Base-by-base conservation (phyloP, 2,329 filamentous ascomycete genomes). In the Hymenotorrendiella dingleyae region DNA sequence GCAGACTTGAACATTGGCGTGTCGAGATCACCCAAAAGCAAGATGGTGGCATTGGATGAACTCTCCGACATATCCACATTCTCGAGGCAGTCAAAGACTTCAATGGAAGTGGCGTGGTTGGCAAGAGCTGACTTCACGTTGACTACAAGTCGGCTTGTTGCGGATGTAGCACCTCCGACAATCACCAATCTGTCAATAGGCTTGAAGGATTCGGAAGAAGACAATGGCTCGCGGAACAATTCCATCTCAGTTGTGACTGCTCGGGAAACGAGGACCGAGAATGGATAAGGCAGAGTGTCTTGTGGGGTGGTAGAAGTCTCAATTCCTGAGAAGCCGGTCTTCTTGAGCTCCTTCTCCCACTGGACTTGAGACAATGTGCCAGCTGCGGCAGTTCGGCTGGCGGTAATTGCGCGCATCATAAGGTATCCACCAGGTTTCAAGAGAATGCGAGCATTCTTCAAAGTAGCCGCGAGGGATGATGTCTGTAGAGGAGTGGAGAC, bases 341-440 rank as follows among this genome's bases (percentile, higher is more conserved):
- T 34, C 4, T 34, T 43, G 10, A 59, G 38, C 6, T 53, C 17
- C 2, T 33, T n/a, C 11, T 56, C 22, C 59, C 57, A 63, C n/a
- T n/a, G n/a, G n/a, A n/a, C n/a, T n/a, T n/a, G n/a, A n/a, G n/a
- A n/a, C n/a, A n/a, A n/a, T n/a, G n/a, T n/a, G n/a, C n/a, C n/a
- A n/a, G n/a, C n/a, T n/a, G n/a, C n/a, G n/a, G n/a, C n/a, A n/a
- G n/a, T n/a, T n/a, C n/a, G n/a, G n/a, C n/a, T n/a, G n/a, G n/a
- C n/a, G n/a, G n/a, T n/a, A n/a, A n/a, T 52, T 1, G 67, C 59
- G 37, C 67, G 71, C 0, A 68, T 68, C 2, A 68, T 69, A 3
- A 55, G 67, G 26, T 72, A 70, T 43, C 72, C 70, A 8, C 70
- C 70, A 34, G n/a, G n/a, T n/a, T 57, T 63, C 1, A 67, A 71